phyloP scores from a whole-genome alignment of 1,139 yeast species.

The Lipomyces yarrowii region DNA sequence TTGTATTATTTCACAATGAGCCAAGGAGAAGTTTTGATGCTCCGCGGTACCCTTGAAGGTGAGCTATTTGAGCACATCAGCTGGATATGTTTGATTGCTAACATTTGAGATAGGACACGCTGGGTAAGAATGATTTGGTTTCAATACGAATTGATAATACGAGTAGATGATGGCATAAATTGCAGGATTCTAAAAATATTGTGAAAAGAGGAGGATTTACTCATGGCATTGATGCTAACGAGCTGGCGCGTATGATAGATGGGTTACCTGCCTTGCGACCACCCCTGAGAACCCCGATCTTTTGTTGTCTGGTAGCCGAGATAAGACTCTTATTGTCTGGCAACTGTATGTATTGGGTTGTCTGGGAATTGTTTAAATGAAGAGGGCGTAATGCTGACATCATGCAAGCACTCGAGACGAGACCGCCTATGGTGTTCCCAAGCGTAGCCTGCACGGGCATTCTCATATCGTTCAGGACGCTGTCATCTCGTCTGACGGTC shows the following conservation, averaged over 20 bases:
- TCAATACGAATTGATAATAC: not conserved
- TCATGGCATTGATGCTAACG: not conserved
- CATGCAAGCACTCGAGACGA: constrained; percentile 77
- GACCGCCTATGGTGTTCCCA: constrained; percentile 97
- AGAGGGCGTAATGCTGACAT: not conserved
- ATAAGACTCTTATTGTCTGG: constrained; percentile 87
- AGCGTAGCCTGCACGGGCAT: constrained; percentile 97
- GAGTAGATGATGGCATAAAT: not conserved
- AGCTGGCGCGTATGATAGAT: constrained; percentile 41
- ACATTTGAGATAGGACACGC: constrained; percentile 22
- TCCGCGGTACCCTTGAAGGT: constrained; percentile 32
- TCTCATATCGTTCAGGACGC: constrained; percentile 98
- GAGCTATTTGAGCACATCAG: constrained; percentile 3
- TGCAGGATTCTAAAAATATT: not conserved
- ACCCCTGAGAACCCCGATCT: constrained; percentile 98
- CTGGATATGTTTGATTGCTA: constrained; percentile 2
- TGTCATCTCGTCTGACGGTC: constrained; percentile 97
- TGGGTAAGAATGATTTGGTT: constrained; percentile 20
- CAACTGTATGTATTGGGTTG: constrained; percentile 53
- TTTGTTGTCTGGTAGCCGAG: constrained; percentile 98
- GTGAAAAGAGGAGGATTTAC: not conserved
- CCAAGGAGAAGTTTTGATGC: constrained; percentile 29
- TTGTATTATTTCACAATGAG: constrained; percentile 8
- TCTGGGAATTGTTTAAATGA: not conserved
- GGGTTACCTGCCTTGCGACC: constrained; percentile 99